Evolutionary conservation across 2,329 filamentous ascomycete species (phyloP), one percentile per base, ranked within the genome.

Genomic region (Colletotrichum musicola): DNA sequence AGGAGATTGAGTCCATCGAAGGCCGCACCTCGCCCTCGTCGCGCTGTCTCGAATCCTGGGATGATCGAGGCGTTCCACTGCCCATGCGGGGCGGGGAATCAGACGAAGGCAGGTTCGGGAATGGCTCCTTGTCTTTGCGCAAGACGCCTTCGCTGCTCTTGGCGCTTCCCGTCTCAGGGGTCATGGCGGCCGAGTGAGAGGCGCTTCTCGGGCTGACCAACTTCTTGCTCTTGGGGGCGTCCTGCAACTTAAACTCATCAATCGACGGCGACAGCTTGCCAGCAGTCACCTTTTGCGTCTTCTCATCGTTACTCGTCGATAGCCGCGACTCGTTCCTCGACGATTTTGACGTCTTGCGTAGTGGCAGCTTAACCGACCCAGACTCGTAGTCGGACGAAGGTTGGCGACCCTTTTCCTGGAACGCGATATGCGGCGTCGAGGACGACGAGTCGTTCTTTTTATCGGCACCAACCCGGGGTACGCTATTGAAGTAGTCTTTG

Each of bases 371-470:
- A 25, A 83, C 40, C 9, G 51, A 58, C 13, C 51, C 67, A 44
- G 86, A 86, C 35, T 88, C 84, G 25, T 89, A 81, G 12, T 91
- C 88, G 3, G 89, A 88, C 1, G 90, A 90, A 4, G 85, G 80
- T 69, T 89, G 86, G 51, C 92, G 88, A 2, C 89, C 89, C 79
- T 95, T 96, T 75, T 97, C 93, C 77, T 97, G 94, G 77, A 94
- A 97, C 22, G 94, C 92, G 74, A 97, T 97, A 75, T 97, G 94
- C n/a, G 94, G 93, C 16, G 93, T 94, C 2, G 90, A 87, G 68
- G 82, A 78, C 63, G 83, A 82, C 1, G 85, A 86, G 50, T 86
- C 86, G 16, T 75, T 75, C 55, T 83, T 84, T 72, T 80, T 85
- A 59, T 88, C 84, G 16, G 80, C 72, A 2, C 78, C 73, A n/a